Conservation (phyloP, 331 rosid species). For the Quercus phellos region DNA sequence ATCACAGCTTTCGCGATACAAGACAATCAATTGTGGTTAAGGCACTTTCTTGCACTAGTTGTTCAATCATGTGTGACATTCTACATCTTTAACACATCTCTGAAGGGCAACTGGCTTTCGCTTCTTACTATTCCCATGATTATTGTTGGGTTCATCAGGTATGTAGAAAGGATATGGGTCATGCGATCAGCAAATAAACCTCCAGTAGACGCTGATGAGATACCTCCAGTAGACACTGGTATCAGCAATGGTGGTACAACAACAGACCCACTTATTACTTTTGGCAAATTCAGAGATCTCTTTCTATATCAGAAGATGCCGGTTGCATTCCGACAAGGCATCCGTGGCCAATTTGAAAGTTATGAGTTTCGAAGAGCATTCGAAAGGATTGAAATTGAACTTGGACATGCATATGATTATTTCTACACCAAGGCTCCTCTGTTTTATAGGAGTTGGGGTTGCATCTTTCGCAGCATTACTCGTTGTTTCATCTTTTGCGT, state of each 20-base stretch:
- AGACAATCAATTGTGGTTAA: constrained; percentile 10
- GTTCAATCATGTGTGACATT: not conserved
- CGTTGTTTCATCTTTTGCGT: not conserved
- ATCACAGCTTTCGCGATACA: constrained; percentile 9
- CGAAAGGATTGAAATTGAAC: not conserved
- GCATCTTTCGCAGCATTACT: not conserved
- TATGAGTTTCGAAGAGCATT: not conserved
- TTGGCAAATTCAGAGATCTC: not conserved
- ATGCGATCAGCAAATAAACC: not conserved
- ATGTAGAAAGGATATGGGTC: not conserved
- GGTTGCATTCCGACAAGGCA: too few species aligned
- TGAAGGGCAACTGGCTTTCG: not conserved
- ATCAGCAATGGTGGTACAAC: too few species aligned
- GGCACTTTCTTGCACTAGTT: not conserved
- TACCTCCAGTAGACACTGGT: too few species aligned
- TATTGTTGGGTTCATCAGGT: not conserved
- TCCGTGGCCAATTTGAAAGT: too few species aligned
- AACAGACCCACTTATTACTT: too few species aligned
- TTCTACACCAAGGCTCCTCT: constrained; percentile 1
- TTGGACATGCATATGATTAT: not conserved
- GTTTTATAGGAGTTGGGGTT: not conserved
- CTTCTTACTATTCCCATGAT: not conserved
- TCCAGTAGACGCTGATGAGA: too few species aligned
- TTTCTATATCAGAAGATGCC: not conserved
- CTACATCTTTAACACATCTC: not conserved